Conservation (phyloP, 768 basidiomycete species). For the Mycena vulgaris region DNA sequence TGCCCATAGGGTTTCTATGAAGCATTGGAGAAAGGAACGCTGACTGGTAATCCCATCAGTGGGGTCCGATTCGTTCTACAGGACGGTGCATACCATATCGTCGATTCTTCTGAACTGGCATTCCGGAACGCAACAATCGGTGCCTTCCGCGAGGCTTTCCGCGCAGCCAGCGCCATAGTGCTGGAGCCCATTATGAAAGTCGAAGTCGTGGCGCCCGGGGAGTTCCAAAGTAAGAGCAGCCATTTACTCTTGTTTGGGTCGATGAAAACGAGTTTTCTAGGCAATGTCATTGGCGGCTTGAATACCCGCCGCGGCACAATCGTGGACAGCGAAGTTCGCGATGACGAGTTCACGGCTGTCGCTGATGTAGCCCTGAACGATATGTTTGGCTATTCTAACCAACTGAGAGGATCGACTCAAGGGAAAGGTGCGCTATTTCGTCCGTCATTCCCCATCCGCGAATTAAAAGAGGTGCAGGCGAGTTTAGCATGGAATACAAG, state of each 20-base stretch:
- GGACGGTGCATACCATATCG: constrained; percentile 93
- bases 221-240: constrained; percentile 86
- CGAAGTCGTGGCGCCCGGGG: constrained; percentile 94
- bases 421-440: constrained; percentile 78
- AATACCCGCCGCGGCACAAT: constrained; percentile 95
- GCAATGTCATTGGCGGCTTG: constrained; percentile 92
- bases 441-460: neutral
- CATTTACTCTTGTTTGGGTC: neutral
- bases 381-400: constrained; percentile 98
- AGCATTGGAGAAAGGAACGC: constrained; percentile 90
- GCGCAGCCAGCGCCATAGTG: constrained; percentile 82
- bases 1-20: constrained; percentile 93
- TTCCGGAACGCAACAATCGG: constrained; percentile 93
- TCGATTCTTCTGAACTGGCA: constrained; percentile 97
- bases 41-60: constrained; percentile 90
- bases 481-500: constrained; percentile 88
- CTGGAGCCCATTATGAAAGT: constrained; percentile 99
- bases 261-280: constrained; percentile 50
- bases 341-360: constrained; percentile 94
- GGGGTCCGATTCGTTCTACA: constrained; percentile 90
- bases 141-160: constrained; percentile 93
- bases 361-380: constrained; percentile 97
- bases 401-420: constrained; percentile 94
- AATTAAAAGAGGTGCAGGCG: constrained; percentile 57
- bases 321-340: constrained; percentile 95